Conservation (phyloP, 495 filamentous ascomycete genomes). For the Recurvomyces mirabilis region DNA sequence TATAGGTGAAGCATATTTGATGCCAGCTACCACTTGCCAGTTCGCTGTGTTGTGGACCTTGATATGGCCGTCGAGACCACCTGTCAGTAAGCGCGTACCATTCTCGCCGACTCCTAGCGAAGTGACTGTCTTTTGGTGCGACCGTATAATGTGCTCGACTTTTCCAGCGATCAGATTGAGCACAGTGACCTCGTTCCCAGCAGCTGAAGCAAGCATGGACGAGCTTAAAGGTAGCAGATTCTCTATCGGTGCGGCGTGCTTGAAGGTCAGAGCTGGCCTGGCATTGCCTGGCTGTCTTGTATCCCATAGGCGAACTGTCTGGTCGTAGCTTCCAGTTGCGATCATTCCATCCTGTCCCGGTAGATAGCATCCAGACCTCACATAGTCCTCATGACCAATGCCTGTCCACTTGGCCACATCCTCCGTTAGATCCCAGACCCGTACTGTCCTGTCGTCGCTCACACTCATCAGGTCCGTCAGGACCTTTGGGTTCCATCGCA, state of each 20-base stretch:
- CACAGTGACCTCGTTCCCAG: conserved; percentile 83
- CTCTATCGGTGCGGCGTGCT: conserved; percentile 80
- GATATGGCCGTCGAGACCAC: conserved; percentile 85
- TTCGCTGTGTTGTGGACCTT: conserved; percentile 85
- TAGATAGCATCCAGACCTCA: conserved; percentile 76
- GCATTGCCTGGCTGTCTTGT: conserved; percentile 48
- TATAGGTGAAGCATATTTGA: conserved; percentile 85
- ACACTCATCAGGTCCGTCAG: conserved; percentile 74
- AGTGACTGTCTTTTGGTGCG: conserved; percentile 96
- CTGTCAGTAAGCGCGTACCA: conserved; percentile 68
- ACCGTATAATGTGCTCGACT: conserved; percentile 71
- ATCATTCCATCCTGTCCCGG: conserved; percentile 63
- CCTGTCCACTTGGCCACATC: conserved; percentile 64
- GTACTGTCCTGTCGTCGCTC: conserved; percentile 82
- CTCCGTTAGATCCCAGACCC: conserved; percentile 85
- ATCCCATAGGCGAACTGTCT: conserved; percentile 90
- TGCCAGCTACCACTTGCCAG: conserved; percentile 87
- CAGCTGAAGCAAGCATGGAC: conserved; percentile 73
- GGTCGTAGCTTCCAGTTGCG: conserved; percentile 85
- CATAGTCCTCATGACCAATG: conserved; percentile 86
- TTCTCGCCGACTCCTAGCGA: conserved; percentile 67
- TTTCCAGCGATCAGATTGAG: conserved; percentile 87
- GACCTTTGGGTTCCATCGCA: conserved; percentile 76
- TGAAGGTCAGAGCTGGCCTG: conserved; percentile 74
- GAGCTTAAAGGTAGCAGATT: conserved; percentile 73